Evolutionary conservation across 352 stramenopile species (phyloP).

Genomic region (Elongisporangium undulatum): DNA sequence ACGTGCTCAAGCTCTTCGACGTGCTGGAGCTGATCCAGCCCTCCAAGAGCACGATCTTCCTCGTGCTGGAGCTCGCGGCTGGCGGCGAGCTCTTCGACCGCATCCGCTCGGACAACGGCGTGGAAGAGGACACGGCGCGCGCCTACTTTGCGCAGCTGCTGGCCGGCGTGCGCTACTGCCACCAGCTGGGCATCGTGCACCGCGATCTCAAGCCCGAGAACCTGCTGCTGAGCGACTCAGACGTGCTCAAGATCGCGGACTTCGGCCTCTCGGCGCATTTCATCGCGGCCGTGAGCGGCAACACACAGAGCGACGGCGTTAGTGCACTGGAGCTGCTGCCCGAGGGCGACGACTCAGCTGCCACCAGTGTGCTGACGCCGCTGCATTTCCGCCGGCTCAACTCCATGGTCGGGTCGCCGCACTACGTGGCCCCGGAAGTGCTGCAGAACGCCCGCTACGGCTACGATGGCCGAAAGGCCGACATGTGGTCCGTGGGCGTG

Average conservation of each 20-base stretch:
- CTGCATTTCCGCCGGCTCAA: constrained; percentile 86
- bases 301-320: constrained; percentile 18
- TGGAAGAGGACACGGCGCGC: constrained; percentile 78
- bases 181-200: constrained; percentile 91
- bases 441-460: constrained; percentile 86
- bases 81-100: constrained; percentile 93
- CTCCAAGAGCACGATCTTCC: constrained; percentile 92
- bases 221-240: constrained; percentile 87
- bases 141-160: constrained; percentile 90
- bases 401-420: constrained; percentile 94
- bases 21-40: constrained; percentile 95
- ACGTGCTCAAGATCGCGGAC: constrained; percentile 94
- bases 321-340: constrained; percentile 5
- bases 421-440: constrained; percentile 97
- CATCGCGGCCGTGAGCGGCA: constrained; percentile 64
- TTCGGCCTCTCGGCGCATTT: constrained; percentile 93
- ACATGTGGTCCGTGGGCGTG: constrained; percentile 93
- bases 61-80: constrained; percentile 89
- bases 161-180: constrained; percentile 86
- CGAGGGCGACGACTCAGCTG: constrained; percentile 20
- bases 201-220: constrained; percentile 97
- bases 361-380: constrained; percentile 9
- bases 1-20: constrained; percentile 95
- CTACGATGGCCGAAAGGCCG: constrained; percentile 90
- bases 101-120: constrained; percentile 83